Conservation (phyloP, 305 asterid genomes). For the Solanum aculeatissimum region DNA sequence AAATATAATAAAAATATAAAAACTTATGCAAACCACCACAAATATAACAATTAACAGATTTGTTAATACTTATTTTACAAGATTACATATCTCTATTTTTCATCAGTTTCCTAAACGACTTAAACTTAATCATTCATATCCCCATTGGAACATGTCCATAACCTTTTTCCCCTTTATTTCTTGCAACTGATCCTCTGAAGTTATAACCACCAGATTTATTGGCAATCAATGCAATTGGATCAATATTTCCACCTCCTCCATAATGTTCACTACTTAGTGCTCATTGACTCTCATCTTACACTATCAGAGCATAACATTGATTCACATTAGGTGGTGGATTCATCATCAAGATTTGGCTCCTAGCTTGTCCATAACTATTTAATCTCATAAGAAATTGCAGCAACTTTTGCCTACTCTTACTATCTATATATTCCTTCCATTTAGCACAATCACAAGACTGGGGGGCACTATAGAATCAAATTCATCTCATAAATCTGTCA, state of each 20-base stretch:
- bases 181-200: background rate
- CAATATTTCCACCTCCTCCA: background rate
- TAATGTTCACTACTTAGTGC: background rate
- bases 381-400: background rate
- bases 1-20: too few relatives aligned
- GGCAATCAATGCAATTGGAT: background rate
- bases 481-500: background rate
- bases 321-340: background rate
- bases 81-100: too few relatives aligned
- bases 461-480: too few relatives aligned
- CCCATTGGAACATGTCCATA: too few relatives aligned
- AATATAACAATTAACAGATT: too few relatives aligned
- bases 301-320: background rate
- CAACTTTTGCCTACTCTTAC: background rate
- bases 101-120: too few relatives aligned
- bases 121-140: too few relatives aligned
- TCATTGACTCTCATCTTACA: background rate
- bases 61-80: too few relatives aligned
- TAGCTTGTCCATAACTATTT: background rate
- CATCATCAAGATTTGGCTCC: background rate
- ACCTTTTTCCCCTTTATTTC: too few relatives aligned
- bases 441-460: background rate
- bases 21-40: too few relatives aligned
- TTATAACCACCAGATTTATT: background rate
- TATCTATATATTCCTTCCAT: too few relatives aligned